Percentiles rank a stretch among this genome's conserved stretches.
Evolutionary conservation across 768 basidiomycete genomes (phyloP).

Genomic region (Galerina marginata): DNA sequence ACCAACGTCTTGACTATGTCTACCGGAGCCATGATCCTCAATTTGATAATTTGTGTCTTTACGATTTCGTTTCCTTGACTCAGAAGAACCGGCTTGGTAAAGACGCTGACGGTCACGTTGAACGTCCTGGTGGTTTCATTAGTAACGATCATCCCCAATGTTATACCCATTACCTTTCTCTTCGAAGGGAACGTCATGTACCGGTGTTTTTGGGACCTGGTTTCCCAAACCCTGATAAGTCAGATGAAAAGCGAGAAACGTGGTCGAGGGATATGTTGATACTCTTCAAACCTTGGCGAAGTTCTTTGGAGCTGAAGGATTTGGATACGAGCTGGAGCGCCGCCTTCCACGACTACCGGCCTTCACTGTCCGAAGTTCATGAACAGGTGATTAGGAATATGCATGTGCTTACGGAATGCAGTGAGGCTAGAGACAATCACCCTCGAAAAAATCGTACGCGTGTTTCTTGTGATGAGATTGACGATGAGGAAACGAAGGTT

Average conservation of each 20-base stretch:
- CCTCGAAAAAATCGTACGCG: no score
- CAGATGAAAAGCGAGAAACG: neutral
- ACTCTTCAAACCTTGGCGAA: slow-evolving; percentile 9
- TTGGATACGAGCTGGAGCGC: neutral
- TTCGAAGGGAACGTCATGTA: neutral
- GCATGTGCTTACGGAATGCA: neutral
- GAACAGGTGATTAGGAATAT: neutral
- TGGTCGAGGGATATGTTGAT: slow-evolving; percentile 9
- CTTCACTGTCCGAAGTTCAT: neutral
- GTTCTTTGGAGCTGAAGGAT: neutral
- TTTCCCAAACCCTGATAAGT: neutral
- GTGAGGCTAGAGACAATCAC: neutral
- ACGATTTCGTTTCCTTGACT: slow-evolving; percentile 2
- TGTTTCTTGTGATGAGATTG: no score
- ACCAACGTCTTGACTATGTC: neutral
- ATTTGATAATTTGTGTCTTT: slow-evolving; percentile 13
- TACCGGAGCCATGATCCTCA: neutral
- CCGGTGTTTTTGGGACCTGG: slow-evolving; percentile 6
- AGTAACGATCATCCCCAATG: neutral
- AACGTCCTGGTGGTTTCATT: neutral
- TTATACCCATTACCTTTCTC: neutral
- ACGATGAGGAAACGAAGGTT: no score
- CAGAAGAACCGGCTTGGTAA: neutral
- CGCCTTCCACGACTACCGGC: neutral
- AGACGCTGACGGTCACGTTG: neutral